phyloP scores from a whole-genome alignment of 2,329 filamentous ascomycete genomes.

The Pseudogymnoascus sp. region DNA sequence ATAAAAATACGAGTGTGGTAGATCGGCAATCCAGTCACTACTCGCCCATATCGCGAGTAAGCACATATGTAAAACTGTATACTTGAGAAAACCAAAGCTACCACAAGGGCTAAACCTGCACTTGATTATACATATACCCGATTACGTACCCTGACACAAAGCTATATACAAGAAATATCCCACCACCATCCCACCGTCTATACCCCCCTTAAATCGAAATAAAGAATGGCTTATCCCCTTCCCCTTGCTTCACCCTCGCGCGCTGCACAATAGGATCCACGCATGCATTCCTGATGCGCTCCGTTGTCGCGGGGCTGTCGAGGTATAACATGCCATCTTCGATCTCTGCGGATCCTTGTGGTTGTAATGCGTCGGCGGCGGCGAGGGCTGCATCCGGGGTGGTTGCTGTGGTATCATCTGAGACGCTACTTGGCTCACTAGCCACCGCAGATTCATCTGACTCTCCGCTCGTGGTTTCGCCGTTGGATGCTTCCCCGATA shows the following conservation, averaged over 20 bases:
- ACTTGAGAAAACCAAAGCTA: too few species aligned
- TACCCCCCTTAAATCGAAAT: slow-evolving; percentile 30
- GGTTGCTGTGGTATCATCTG: slow-evolving; percentile 10
- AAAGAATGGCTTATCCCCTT: slow-evolving; percentile 83
- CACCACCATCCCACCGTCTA: background rate
- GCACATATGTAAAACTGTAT: too few species aligned
- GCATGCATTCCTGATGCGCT: slow-evolving; percentile 70
- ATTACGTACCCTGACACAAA: background rate
- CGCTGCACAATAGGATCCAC: slow-evolving; percentile 74
- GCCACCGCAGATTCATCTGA: background rate
- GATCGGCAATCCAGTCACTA: too few species aligned
- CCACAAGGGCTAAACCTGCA: background rate
- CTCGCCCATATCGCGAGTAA: too few species aligned
- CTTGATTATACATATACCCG: background rate
- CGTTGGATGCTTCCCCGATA: background rate
- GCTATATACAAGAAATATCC: background rate
- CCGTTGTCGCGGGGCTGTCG: slow-evolving; percentile 72
- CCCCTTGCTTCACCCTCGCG: slow-evolving; percentile 58
- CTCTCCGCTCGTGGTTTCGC: background rate
- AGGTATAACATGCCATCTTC: slow-evolving; percentile 47
- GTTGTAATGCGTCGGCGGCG: background rate
- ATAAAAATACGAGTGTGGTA: too few species aligned
- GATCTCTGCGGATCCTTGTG: background rate
- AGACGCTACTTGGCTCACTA: background rate
- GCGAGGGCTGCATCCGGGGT: background rate